Base-by-base conservation (phyloP, 768 basidiomycete species). In the Chiua virens region DNA sequence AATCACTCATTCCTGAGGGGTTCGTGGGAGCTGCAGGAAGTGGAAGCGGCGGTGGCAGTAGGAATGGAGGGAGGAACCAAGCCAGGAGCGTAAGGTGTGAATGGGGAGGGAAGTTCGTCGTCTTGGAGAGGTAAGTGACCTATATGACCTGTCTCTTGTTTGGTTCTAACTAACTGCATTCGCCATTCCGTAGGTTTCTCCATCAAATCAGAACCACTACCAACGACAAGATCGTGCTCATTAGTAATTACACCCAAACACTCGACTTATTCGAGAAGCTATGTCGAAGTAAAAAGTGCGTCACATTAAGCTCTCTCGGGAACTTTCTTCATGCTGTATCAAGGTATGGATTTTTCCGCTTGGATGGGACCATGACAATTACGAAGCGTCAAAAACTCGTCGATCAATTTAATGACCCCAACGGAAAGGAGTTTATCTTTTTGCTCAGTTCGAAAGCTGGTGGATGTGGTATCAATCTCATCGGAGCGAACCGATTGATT, bases 201-300 rank as follows among this genome's bases (percentile, higher is more conserved):
- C 86, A 92, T 62, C 87, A 86, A 25, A 85, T 98, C 39, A 80
- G 79, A 49, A 85, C 82, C 11, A 79, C 86, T 51, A 95, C 90
- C 15, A 88, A 78, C 49, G 94, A 98, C 75, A 98, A 98, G 75
- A 96, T 97, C 51, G 94, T 98, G 15, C 73, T 98, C 38, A 97
- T 98, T 65, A 95, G 92, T 65, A 98, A 98, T 67, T 95, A 95
- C 64, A 98, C 94, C 5, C 92, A 95, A 68, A 98, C 94, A 0
- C 77, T 98, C 3, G 94, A 97, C 66, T 71, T 96, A 10, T 96
- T 98, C 59, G 93, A 95, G 73, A 92, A 87, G 63, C 69, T 96
- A 44, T 89, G 92, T 61, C 79, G 90, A 27, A 82, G 70, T 61
- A 95, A 94, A 68, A 89, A 89, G 92, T 93, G 56, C 46, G 76